Conservation (phyloP, 2,329 filamentous ascomycete genomes). For the Stemphylium beticola region DNA sequence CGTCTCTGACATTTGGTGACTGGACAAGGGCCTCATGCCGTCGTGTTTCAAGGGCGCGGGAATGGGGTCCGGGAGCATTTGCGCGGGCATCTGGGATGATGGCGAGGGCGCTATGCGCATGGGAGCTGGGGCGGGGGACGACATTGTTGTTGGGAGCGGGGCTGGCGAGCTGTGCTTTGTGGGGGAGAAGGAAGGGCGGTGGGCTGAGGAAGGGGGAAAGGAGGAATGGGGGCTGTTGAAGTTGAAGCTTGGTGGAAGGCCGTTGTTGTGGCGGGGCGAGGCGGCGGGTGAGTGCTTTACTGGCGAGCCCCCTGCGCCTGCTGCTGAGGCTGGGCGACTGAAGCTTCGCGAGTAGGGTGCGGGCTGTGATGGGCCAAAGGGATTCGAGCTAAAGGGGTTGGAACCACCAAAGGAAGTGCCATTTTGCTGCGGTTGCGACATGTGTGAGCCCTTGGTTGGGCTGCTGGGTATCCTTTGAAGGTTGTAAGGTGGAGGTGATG, state of each 20-base stretch:
- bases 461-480: constrained; percentile 31
- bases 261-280: constrained; percentile 44
- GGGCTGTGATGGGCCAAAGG: constrained; percentile 29
- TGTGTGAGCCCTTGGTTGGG: constrained; percentile 35
- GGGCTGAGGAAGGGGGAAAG: constrained; percentile 48
- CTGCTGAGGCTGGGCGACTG: constrained; percentile 40
- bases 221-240: constrained; percentile 55
- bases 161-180: constrained; percentile 50
- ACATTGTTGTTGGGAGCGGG: constrained; percentile 41
- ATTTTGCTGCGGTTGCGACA: constrained; percentile 34
- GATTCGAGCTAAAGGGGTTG: constrained; percentile 22
- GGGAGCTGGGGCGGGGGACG: constrained; percentile 37
- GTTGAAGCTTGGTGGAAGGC: constrained; percentile 39
- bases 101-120: constrained; percentile 39
- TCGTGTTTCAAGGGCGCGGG: constrained; percentile 58
- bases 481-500: constrained; percentile 44
- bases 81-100: constrained; percentile 37
- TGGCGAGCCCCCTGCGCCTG: constrained; percentile 38
- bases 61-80: constrained; percentile 44
- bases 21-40: constrained; percentile 40
- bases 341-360: constrained; percentile 36
- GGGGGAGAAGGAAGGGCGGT: constrained; percentile 46
- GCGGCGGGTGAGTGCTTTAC: constrained; percentile 45
- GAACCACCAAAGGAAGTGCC: constrained; percentile 33
- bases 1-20: constrained; percentile 42